These are phyloP conservation scores for Peronospora belbahrii DNA, from an alignment of 352 stramenopile genomes.

Conservation along the genomic window DNA sequence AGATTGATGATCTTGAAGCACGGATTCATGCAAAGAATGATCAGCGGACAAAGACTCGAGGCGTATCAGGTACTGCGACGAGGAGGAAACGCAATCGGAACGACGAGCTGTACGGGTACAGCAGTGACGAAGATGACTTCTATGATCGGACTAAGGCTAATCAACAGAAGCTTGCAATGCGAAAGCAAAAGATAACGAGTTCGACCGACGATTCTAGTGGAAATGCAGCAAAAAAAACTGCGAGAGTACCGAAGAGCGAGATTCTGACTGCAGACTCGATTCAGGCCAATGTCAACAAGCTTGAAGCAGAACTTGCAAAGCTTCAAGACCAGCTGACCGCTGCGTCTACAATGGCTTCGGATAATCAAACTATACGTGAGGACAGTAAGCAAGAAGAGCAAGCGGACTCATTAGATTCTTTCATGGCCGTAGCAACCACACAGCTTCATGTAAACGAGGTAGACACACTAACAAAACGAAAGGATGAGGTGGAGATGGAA, in stretches of 20 bases:
- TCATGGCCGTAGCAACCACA: slow-evolving; percentile 51
- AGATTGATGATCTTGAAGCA: slow-evolving; percentile 58
- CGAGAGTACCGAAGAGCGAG: slow-evolving; percentile 8
- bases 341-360: slow-evolving; percentile 8
- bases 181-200: slow-evolving; percentile 22
- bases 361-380: slow-evolving; percentile 1
- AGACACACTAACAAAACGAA: slow-evolving; percentile 17
- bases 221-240: neutral
- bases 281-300: slow-evolving; percentile 26
- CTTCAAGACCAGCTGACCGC: slow-evolving; percentile 20
- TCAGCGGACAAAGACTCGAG: slow-evolving; percentile 32
- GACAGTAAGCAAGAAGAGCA: slow-evolving; percentile 24
- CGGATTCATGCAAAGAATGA: slow-evolving; percentile 47
- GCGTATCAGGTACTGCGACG: neutral
- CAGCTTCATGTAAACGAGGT: slow-evolving; percentile 37
- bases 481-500: slow-evolving; percentile 27
- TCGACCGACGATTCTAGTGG: neutral
- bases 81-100: slow-evolving; percentile 21
- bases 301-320: slow-evolving; percentile 33
- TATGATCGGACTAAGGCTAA: slow-evolving; percentile 68
- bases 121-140: slow-evolving; percentile 73
- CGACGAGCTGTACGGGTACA: slow-evolving; percentile 41
- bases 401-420: slow-evolving; percentile 54
- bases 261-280: slow-evolving; percentile 56
- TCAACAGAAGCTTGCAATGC: slow-evolving; percentile 34